A percentile compares a stretch with the other conserved stretches of the same genome.
Evolutionary conservation across 2,329 filamentous ascomycete genomes (phyloP).

Genomic region (Phaeoacremonium minimum): DNA sequence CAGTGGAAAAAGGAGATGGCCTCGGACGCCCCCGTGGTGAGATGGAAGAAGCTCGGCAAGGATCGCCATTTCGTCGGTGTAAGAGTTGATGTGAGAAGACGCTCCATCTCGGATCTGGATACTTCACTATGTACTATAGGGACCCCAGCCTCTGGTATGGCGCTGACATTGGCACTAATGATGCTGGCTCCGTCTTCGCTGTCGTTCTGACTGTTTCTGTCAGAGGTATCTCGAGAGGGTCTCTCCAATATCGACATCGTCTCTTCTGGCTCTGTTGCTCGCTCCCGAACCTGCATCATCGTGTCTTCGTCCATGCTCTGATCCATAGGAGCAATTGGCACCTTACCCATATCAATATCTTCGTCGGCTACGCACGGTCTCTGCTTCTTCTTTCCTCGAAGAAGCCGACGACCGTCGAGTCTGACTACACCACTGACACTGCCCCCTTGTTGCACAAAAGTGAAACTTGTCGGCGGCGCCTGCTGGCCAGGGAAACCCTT

Average conservation of each 20-base stretch:
- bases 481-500: too few species aligned
- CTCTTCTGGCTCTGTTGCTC: neutral
- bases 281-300: neutral
- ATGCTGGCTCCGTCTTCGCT: too few species aligned
- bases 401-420: neutral
- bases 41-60: neutral
- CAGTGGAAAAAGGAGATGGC: neutral
- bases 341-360: neutral
- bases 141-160: too few species aligned
- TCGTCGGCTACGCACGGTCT: neutral
- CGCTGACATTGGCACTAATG: too few species aligned
- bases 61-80: neutral
- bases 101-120: too few species aligned
- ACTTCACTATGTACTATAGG: too few species aligned
- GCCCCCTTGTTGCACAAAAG: too few species aligned
- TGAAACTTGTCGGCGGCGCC: neutral
- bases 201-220: too few species aligned
- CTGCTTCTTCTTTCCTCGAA: neutral
- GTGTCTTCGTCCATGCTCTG: neutral
- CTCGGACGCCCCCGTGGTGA: neutral
- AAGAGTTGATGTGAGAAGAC: too few species aligned
- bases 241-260: too few species aligned
- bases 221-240: too few species aligned
- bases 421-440: neutral
- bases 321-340: neutral